Base-by-base conservation (phyloP, 345 rosid species). In the Pelargonium nanum region DNA sequence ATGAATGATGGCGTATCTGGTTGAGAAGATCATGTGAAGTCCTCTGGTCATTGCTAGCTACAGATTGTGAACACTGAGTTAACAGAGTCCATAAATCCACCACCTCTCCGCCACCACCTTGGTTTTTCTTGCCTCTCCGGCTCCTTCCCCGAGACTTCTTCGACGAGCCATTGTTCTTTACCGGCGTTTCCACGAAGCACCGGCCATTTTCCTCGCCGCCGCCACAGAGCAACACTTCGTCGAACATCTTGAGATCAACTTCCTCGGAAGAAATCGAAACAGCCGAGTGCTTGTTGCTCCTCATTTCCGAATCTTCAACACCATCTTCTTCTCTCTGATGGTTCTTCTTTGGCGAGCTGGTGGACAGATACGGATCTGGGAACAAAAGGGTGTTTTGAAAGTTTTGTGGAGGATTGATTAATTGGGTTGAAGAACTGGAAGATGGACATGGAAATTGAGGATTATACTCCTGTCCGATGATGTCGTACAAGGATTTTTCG, bases 61-160 rank as follows among this genome's bases (percentile, higher is more conserved):
- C 85, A 6, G 94, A 76, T 68, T 86, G 91, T 6, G 96, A 94
- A 60, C 96, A 86, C 34, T 72, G 87, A 67, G 74, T 80, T 59
- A 89, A 57, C 0, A 79, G 75, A 59, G 74, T 64, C 73, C 70
- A 65, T 60, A 80, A 60, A 69, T 85, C 91, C 6, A 81, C 85
- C 55, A 80, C 57, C 45, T 72, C 84, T 34, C 74, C 70, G 65
- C 51, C 60, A 4, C 67, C 56, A 32, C 63, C 64, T 10, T 22
- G 74, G 57, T 30, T 63, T 62, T 65, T 79, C 68, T 59, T 71
- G 58, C 58, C 65, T 12, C 77, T 50, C 5, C 26, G 5, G 0
- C 30, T 59, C 52, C 40, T 73, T 16, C 71, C 61, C 26, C 51
- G 7, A 15, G 76, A 66, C 52, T 73, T 71, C 64, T 71, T 71